A percentile compares a stretch with the other conserved stretches of the same genome.
Conservation (phyloP, 1,139 yeast species). For the Blastobotrys raffinosifermentans region DNA sequence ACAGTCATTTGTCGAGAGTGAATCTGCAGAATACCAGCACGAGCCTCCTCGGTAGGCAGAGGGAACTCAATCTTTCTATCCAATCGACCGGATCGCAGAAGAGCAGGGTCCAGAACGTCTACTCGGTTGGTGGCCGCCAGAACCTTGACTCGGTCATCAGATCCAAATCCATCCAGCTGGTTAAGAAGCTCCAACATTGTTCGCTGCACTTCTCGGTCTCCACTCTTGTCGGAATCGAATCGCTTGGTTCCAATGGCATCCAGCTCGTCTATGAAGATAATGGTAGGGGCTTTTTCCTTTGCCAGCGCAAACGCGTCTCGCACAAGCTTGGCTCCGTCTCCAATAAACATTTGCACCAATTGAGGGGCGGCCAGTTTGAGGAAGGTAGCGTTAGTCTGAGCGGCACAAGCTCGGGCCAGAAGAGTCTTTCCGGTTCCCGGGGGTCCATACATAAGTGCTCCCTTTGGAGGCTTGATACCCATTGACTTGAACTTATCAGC, state of each 20-base stretch:
- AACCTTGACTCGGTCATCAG: constrained; percentile 95
- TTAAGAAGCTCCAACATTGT: constrained; percentile 96
- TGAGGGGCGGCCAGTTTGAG: constrained; percentile 97
- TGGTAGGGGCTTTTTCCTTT: constrained; percentile 97
- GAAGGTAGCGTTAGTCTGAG: constrained; percentile 97
- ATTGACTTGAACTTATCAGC: constrained; percentile 90
- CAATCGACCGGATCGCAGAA: constrained; percentile 92
- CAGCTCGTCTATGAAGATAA: constrained; percentile 93
- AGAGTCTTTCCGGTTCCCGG: constrained; percentile 99
- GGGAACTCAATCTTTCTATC: constrained; percentile 98
- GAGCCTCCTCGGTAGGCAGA: constrained; percentile 92
- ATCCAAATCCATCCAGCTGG: constrained; percentile 97
- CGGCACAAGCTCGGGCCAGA: constrained; percentile 98
- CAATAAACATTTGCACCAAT: constrained; percentile 97
- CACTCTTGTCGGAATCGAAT: constrained; percentile 94
- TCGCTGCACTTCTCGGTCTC: constrained; percentile 98
- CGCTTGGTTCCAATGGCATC: constrained; percentile 99
- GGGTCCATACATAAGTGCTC: constrained; percentile 98
- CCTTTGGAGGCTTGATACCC: constrained; percentile 96
- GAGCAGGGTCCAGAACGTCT: constrained; percentile 94
- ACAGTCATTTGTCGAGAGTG: constrained; percentile 96
- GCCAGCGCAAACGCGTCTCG: constrained; percentile 99
- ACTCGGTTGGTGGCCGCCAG: constrained; percentile 98
- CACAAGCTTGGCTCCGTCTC: constrained; percentile 97
- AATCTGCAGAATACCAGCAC: constrained; percentile 92